Base-by-base conservation (phyloP, 2,329 filamentous ascomycete genomes). In the Neurospora sp. region DNA sequence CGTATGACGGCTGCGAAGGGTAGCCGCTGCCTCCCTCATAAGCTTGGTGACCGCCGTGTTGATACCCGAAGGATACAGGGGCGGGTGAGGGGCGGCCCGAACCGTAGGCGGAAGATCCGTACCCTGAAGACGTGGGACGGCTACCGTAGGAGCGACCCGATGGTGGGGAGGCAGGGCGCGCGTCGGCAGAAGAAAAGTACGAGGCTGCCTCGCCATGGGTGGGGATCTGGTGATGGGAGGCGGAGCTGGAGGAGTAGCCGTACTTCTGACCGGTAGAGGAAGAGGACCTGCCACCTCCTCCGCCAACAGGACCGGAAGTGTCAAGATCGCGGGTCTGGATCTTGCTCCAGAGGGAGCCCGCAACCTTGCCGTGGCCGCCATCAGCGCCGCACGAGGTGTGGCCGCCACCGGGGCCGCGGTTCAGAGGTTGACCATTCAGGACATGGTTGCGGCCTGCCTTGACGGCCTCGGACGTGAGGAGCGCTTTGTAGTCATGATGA, bases 371-470 rank as follows among this genome's bases (percentile, higher is more conserved):
- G 74, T 87, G 85, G 11, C 86, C 85, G 38, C 74, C 73, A 58
- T 77, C 76, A 4, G 78, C 78, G 17, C 77, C 78, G 8, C 77
- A 78, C n/a, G 76, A 74, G 43, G 76, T 78, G 42, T 78, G 74
- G 19, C 72, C 75, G 28, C 75, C 73, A 10, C 70, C 68, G 9
- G 73, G 72, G 38, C 80, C 79, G 15, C 77, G 73, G 7, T 74
- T 75, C 23, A 75, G 74, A 8, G 77, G 74, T 43, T 80, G 79
- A 52, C 75, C 74, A 5, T 76, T 75, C 76, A 86, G 79, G 23
- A 87, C 81, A 78, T 97, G 93, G 78, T 98, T 99, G 78, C 90
- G 90, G 66, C 95, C 93, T 9, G 85, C 84, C 76, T 89, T 91
- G 71, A 99, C 28, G 1, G 28, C 1, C 4, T 33, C 5, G 28